Percentiles rank a stretch among this genome's conserved stretches.
Conservation (phyloP, 352 stramenopile genomes). For the Phytophthora ohioensis region DNA sequence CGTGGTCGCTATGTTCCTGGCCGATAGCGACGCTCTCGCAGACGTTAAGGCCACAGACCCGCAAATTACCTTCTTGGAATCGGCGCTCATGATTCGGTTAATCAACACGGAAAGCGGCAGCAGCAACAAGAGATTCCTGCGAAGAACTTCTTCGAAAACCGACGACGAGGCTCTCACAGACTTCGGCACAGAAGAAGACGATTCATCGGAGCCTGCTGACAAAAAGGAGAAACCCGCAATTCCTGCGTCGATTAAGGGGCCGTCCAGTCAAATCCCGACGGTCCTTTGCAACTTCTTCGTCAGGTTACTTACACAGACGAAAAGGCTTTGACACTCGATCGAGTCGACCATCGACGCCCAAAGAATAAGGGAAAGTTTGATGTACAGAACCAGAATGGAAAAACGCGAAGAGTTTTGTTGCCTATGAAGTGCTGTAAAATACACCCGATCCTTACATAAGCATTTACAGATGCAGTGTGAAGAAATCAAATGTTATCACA, state of each 20-base stretch:
- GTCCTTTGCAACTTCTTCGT: conserved; percentile 1
- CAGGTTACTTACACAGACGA: background rate
- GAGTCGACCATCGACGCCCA: too few relatives aligned
- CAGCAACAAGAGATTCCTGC: background rate
- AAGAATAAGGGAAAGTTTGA: too few relatives aligned
- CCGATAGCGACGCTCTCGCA: background rate
- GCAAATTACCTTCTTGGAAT: conserved; percentile 5
- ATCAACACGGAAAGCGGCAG: background rate
- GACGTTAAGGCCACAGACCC: background rate
- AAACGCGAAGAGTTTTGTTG: too few relatives aligned
- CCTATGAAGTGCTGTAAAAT: too few relatives aligned
- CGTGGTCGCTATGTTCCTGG: background rate
- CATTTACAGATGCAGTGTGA: too few relatives aligned
- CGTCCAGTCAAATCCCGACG: conserved; percentile 5
- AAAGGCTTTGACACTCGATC: too few relatives aligned
- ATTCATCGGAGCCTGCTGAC: background rate
- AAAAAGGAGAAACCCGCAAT: background rate
- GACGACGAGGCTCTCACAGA: background rate
- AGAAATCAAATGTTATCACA: too few relatives aligned
- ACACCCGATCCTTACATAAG: too few relatives aligned
- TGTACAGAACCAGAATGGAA: too few relatives aligned
- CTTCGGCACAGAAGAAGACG: background rate
- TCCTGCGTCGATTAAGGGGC: background rate
- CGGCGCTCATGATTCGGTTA: conserved; percentile 12
- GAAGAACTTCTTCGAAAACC: background rate